Evolutionary conservation across 2,329 filamentous ascomycete species (phyloP).

Genomic region (Penicillium freii): DNA sequence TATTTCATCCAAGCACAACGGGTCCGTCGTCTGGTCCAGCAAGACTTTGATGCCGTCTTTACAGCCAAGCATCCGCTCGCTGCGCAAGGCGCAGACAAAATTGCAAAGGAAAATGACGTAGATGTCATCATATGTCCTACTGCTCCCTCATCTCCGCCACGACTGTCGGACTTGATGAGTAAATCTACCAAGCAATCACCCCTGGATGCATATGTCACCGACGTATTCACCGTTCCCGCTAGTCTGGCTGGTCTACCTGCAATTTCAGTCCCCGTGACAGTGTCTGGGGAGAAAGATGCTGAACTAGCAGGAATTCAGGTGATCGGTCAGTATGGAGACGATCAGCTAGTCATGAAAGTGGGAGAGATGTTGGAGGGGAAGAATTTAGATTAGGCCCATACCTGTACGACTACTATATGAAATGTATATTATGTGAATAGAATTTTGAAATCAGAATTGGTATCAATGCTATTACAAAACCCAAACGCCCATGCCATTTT

Average conservation of each 20-base stretch:
- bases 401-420: constrained; percentile 15
- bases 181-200: constrained; percentile 35
- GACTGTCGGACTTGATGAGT: constrained; percentile 54
- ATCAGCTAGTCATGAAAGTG: constrained; percentile 42
- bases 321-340: constrained; percentile 50
- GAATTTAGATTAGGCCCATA: constrained; percentile 9
- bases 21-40: constrained; percentile 76
- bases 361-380: constrained; percentile 37
- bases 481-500: constrained; percentile 10
- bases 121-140: constrained; percentile 89
- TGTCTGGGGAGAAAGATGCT: constrained; percentile 24
- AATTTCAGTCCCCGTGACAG: constrained; percentile 71
- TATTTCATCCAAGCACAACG: constrained; percentile 95
- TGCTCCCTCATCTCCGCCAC: constrained; percentile 72
- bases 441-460: constrained; percentile 11
- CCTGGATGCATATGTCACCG: constrained; percentile 83
- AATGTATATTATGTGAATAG: constrained; percentile 8
- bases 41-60: constrained; percentile 83
- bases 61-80: constrained; percentile 64
- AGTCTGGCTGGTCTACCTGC: constrained; percentile 89
- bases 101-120: constrained; percentile 46
- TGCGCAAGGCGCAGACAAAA: constrained; percentile 7
- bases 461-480: constrained; percentile 13
- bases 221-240: constrained; percentile 93
- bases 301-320: constrained; percentile 45